phyloP scores from a whole-genome alignment of 768 basidiomycete genomes.

The Roridomyces roridus region DNA sequence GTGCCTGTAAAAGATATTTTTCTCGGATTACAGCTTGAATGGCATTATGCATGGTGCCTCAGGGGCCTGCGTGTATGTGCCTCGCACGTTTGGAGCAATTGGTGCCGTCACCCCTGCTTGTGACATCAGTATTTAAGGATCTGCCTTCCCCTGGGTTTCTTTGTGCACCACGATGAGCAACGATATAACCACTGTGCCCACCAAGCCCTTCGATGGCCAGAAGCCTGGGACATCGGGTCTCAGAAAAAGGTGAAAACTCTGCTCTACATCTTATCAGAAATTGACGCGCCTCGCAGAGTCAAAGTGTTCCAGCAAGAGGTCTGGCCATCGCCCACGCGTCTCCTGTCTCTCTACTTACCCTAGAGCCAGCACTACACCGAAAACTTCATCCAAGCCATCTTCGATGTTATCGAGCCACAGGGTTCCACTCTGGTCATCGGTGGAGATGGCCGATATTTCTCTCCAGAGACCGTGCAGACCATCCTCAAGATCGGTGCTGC shows the following conservation, averaged over 20 bases:
- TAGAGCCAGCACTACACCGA: conserved; percentile 90
- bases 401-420: conserved; percentile 84
- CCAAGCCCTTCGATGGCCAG: conserved; percentile 91
- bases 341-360: conserved; percentile 11
- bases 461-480: conserved; percentile 83
- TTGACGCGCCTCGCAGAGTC: conserved; percentile 60
- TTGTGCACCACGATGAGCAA: conserved; percentile 54
- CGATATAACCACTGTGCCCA: conserved; percentile 57
- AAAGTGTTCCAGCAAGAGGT: conserved; percentile 99
- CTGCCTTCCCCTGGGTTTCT: neutral
- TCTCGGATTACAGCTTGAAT: too few relatives aligned
- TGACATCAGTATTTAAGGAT: conserved; percentile 14
- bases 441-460: conserved; percentile 96
- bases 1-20: too few relatives aligned
- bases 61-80: too few relatives aligned
- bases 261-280: conserved; percentile 17
- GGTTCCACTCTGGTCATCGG: conserved; percentile 92
- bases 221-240: conserved; percentile 99
- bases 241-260: conserved; percentile 75
- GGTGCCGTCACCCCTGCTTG: too few relatives aligned
- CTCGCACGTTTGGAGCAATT: too few relatives aligned
- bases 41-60: too few relatives aligned
- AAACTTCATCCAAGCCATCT: conserved; percentile 96
- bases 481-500: conserved; percentile 95
- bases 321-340: conserved; percentile 31